phyloP scores from a whole-genome alignment of 305 asterid species.

The Solanum hybrid region DNA sequence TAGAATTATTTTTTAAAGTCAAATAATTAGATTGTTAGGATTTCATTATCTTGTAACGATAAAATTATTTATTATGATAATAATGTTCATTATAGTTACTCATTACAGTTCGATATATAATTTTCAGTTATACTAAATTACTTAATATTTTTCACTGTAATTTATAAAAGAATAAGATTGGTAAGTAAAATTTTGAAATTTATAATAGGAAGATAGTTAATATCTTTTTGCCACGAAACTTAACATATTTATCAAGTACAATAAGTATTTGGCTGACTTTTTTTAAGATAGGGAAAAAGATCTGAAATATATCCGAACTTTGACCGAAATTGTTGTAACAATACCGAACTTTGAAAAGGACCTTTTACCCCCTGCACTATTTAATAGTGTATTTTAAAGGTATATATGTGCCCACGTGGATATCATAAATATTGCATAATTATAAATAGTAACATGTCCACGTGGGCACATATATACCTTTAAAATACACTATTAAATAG shows the following conservation, averaged over 20 bases:
- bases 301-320: too few species aligned
- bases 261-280: not conserved
- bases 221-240: not conserved
- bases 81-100: not conserved
- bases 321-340: too few species aligned
- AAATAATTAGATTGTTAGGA: not conserved
- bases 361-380: too few species aligned
- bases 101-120: not conserved
- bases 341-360: too few species aligned
- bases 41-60: not conserved
- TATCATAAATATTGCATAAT: too few species aligned
- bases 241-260: not conserved
- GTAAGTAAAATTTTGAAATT: not conserved
- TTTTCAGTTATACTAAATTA: not conserved
- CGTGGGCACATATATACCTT: too few species aligned
- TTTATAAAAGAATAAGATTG: not conserved
- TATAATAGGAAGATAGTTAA: not conserved
- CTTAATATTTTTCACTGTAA: not conserved
- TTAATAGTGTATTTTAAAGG: too few species aligned
- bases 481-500: too few species aligned
- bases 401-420: too few species aligned
- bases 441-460: too few species aligned
- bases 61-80: not conserved
- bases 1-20: not conserved
- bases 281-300: not conserved